Evolutionary conservation across 2,329 filamentous ascomycete genomes (phyloP).

Genomic region (Hyphodiscus sp.): DNA sequence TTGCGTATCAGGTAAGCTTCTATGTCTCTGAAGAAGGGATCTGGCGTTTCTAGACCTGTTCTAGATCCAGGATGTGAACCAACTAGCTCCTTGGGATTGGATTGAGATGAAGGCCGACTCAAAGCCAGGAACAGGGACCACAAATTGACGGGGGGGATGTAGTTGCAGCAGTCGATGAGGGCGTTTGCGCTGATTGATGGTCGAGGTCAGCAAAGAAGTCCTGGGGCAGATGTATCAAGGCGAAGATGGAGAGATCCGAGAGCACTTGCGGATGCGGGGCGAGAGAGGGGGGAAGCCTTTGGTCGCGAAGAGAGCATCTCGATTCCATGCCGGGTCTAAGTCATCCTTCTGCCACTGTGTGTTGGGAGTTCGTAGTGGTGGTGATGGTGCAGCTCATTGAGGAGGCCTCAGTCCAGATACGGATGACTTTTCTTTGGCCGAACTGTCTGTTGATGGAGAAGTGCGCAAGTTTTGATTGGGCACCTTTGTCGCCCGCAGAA

Average conservation of each 20-base stretch:
- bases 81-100: constrained; percentile 9
- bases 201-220: constrained; percentile 5
- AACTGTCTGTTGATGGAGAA: background rate
- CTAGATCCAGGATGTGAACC: constrained; percentile 10
- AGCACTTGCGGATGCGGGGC: too few relatives aligned
- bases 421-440: background rate
- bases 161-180: constrained; percentile 7
- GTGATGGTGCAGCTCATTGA: background rate
- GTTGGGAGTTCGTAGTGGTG: background rate
- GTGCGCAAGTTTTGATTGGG: constrained; percentile 2
- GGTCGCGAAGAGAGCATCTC: too few relatives aligned
- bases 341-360: too few relatives aligned
- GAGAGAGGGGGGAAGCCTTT: too few relatives aligned
- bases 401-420: too few relatives aligned
- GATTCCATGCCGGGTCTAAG: too few relatives aligned
- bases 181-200: constrained; percentile 23
- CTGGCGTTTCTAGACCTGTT: constrained; percentile 11
- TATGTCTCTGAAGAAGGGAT: constrained; percentile 5
- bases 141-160: constrained; percentile 3
- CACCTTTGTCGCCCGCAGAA: background rate
- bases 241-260: background rate
- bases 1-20: constrained; percentile 2
- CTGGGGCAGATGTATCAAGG: background rate
- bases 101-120: constrained; percentile 5
- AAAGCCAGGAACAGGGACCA: constrained; percentile 8